Evolutionary conservation across 106 monocot genomes (phyloP).

Genomic region (Posidonia australis): DNA sequence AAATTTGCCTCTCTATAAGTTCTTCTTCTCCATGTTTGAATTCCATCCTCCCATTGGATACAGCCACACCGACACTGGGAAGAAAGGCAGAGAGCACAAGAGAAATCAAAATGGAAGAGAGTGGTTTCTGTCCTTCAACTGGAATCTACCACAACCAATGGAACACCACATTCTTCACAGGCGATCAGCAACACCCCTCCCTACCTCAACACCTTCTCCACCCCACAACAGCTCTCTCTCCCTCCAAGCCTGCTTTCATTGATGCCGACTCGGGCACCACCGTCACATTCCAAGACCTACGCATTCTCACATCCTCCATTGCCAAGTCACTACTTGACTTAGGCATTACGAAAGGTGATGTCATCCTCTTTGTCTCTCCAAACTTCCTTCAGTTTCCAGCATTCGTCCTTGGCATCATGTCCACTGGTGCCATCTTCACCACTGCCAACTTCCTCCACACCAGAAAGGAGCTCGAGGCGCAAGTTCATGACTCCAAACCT

Average conservation of each 20-base stretch:
- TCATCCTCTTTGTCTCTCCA: constrained; percentile 40
- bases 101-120: too few relatives aligned
- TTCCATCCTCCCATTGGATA: too few relatives aligned
- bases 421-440: constrained; percentile 46
- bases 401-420: constrained; percentile 47
- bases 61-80: too few relatives aligned
- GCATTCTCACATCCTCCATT: constrained; percentile 14
- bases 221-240: constrained; percentile 13
- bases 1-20: too few relatives aligned
- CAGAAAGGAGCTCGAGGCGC: constrained; percentile 34
- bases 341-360: constrained; percentile 31
- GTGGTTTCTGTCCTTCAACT: too few relatives aligned
- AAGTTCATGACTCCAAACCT: constrained; percentile 38
- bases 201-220: constrained; percentile 15
- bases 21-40: too few relatives aligned
- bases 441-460: constrained; percentile 64
- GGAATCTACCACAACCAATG: too few relatives aligned
- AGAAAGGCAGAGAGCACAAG: too few relatives aligned
- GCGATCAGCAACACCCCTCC: background rate
- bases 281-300: constrained; percentile 37
- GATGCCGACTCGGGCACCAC: constrained; percentile 34
- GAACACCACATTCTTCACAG: too few relatives aligned
- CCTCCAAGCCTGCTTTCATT: constrained; percentile 45
- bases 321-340: constrained; percentile 12
- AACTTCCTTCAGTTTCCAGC: constrained; percentile 50